Percentiles rank a stretch among this genome's conserved stretches.
phyloP scores from a whole-genome alignment of 2,329 filamentous ascomycete genomes.

The Fulvia fulva region DNA sequence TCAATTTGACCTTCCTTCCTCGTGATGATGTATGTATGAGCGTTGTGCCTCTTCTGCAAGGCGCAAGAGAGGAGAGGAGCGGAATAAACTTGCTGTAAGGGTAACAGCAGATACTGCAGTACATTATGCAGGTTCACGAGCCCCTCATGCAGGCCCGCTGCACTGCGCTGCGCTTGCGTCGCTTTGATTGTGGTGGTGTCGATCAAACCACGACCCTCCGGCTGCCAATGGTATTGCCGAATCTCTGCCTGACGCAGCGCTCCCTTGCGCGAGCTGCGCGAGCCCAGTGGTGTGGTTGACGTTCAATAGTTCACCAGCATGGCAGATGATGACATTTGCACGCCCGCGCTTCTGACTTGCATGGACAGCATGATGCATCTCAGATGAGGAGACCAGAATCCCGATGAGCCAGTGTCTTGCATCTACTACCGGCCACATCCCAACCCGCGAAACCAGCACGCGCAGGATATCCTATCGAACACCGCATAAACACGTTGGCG shows the following conservation, averaged over 20 bases:
- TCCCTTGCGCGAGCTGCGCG: too few relatives aligned
- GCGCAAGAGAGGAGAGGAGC: not conserved
- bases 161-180: not conserved
- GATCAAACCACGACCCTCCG: not conserved
- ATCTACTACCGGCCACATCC: not conserved
- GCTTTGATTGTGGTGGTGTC: not conserved
- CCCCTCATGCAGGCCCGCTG: not conserved
- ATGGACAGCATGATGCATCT: not conserved
- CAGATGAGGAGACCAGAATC: not conserved
- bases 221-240: not conserved
- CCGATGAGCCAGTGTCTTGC: not conserved
- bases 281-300: not conserved
- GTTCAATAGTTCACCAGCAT: not conserved
- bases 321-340: not conserved
- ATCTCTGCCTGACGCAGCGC: not conserved
- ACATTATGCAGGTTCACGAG: not conserved
- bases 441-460: not conserved
- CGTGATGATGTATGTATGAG: not conserved
- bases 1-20: not conserved
- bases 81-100: too few relatives aligned
- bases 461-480: not conserved
- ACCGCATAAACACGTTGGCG: not conserved
- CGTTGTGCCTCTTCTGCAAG: not conserved
- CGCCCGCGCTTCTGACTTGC: not conserved
- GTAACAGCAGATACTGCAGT: not conserved